These are phyloP conservation scores for Xerocomus potaroensis DNA, from an alignment of 768 basidiomycete species.

Conservation along the genomic window DNA sequence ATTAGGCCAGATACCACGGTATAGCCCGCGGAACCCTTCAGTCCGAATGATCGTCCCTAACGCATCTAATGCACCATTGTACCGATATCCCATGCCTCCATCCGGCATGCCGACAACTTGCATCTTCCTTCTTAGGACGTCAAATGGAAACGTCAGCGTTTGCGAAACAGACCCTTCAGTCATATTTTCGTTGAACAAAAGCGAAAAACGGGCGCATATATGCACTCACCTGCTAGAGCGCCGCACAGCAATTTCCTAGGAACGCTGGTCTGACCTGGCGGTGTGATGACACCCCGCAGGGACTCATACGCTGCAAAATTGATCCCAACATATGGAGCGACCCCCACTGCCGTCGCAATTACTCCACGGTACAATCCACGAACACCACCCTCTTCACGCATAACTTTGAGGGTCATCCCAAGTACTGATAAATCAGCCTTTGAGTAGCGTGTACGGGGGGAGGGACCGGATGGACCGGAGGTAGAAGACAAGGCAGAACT, in stretches of 20 bases:
- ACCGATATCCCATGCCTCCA: slow-evolving; percentile 56
- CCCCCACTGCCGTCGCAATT: slow-evolving; percentile 79
- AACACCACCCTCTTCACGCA: slow-evolving; percentile 89
- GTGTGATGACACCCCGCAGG: slow-evolving; percentile 67
- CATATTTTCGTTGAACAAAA: slow-evolving; percentile 5
- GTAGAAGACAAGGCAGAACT: slow-evolving; percentile 27
- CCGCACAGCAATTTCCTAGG: slow-evolving; percentile 77
- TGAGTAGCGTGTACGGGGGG: slow-evolving; percentile 36
- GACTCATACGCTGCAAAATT: slow-evolving; percentile 96
- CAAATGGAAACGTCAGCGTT: slow-evolving; percentile 93
- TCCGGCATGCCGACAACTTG: slow-evolving; percentile 82
- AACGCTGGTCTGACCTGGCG: slow-evolving; percentile 71
- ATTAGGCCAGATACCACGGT: slow-evolving; percentile 87
- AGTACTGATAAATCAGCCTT: slow-evolving; percentile 63
- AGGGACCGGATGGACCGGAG: slow-evolving; percentile 48
- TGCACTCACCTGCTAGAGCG: slow-evolving; percentile 67
- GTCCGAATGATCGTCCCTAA: slow-evolving; percentile 58
- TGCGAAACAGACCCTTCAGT: slow-evolving; percentile 80
- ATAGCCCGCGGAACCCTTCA: slow-evolving; percentile 77
- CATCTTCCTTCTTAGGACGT: slow-evolving; percentile 93
- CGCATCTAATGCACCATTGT: slow-evolving; percentile 79
- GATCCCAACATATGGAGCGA: slow-evolving; percentile 86
- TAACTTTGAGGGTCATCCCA: slow-evolving; percentile 89
- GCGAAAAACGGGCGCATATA: neutral
- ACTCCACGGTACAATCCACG: slow-evolving; percentile 84